Evolutionary conservation across 164 flowering plant genomes (phyloP).

Genomic region (Vitis rupestris): DNA sequence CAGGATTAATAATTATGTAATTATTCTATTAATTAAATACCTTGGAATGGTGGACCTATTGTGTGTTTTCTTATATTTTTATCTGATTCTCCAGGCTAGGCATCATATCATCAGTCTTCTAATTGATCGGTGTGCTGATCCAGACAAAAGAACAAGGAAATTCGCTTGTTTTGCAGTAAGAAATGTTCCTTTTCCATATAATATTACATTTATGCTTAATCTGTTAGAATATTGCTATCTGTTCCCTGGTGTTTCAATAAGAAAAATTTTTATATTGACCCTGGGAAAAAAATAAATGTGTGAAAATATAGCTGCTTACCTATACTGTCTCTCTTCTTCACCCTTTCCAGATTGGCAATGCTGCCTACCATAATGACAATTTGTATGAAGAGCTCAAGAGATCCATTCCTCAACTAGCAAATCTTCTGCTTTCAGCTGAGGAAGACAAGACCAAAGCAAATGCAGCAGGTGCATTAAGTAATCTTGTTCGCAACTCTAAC

Average conservation of each 20-base stretch:
- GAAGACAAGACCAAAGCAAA: slow-evolving; percentile 97
- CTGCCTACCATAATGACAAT: slow-evolving; percentile 85
- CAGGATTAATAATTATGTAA: no score
- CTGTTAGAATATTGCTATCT: background rate
- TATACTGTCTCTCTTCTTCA: background rate
- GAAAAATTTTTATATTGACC: no score
- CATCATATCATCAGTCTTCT: slow-evolving; percentile 60
- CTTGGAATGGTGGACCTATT: background rate
- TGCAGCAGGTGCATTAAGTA: slow-evolving; percentile 97
- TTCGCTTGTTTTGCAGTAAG: slow-evolving; percentile 98
- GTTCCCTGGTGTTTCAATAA: no score
- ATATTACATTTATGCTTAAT: background rate
- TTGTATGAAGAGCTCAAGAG: slow-evolving; percentile 88
- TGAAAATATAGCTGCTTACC: background rate
- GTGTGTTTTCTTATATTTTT: slow-evolving; percentile 4
- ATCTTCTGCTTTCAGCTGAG: slow-evolving; percentile 60
- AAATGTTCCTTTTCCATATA: background rate
- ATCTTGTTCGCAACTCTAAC: slow-evolving; percentile 90
- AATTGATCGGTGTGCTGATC: slow-evolving; percentile 86
- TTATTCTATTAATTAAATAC: background rate
- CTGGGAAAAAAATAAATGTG: no score
- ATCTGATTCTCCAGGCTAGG: slow-evolving; percentile 47
- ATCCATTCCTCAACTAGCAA: slow-evolving; percentile 79
- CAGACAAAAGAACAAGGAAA: slow-evolving; percentile 88
- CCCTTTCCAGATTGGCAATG: slow-evolving; percentile 86